A percentile compares a stretch with the other conserved stretches of the same genome.
Conservation (phyloP, 2,329 filamentous ascomycete species). For the Moelleriella libera region DNA sequence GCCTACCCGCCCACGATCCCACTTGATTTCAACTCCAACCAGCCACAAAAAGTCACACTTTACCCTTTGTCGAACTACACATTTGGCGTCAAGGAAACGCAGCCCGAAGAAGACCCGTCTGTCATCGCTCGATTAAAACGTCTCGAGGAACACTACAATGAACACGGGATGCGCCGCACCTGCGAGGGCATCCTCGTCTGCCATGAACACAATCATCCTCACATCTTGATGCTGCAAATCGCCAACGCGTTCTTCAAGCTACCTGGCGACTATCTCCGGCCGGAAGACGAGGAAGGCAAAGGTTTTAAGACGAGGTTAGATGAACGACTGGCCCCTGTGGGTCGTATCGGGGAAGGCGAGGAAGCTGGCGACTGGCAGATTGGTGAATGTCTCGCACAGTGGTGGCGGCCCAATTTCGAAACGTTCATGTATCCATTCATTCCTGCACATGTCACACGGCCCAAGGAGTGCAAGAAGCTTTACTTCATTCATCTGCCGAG, state of each 20-base stretch:
- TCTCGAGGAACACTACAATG: slow-evolving; percentile 85
- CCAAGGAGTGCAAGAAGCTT: slow-evolving; percentile 98
- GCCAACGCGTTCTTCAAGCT: slow-evolving; percentile 99
- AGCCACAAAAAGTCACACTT: slow-evolving; percentile 78
- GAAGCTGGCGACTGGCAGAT: slow-evolving; percentile 83
- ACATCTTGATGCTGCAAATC: slow-evolving; percentile 98
- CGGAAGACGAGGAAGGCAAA: slow-evolving; percentile 78
- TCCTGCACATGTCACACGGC: slow-evolving; percentile 85
- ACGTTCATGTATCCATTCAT: slow-evolving; percentile 99
- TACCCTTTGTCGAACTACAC: slow-evolving; percentile 98
- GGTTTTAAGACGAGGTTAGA: slow-evolving; percentile 93
- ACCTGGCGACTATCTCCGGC: slow-evolving; percentile 84
- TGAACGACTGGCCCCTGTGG: slow-evolving; percentile 86
- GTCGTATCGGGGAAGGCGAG: slow-evolving; percentile 70
- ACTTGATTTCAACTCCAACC: slow-evolving; percentile 74
- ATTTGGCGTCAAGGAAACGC: slow-evolving; percentile 95
- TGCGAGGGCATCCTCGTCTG: slow-evolving; percentile 96
- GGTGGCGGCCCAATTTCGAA: slow-evolving; percentile 98
- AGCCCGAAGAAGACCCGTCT: slow-evolving; percentile 94
- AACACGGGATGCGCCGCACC: slow-evolving; percentile 91
- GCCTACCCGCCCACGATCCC: slow-evolving; percentile 66
- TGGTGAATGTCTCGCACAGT: slow-evolving; percentile 88
- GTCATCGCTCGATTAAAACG: slow-evolving; percentile 85
- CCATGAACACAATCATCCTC: slow-evolving; percentile 97
- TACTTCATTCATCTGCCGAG: slow-evolving; percentile 93